These are phyloP conservation scores for Bassia scoparia DNA, from an alignment of 148 eudicot genomes.

Conservation along the genomic window DNA sequence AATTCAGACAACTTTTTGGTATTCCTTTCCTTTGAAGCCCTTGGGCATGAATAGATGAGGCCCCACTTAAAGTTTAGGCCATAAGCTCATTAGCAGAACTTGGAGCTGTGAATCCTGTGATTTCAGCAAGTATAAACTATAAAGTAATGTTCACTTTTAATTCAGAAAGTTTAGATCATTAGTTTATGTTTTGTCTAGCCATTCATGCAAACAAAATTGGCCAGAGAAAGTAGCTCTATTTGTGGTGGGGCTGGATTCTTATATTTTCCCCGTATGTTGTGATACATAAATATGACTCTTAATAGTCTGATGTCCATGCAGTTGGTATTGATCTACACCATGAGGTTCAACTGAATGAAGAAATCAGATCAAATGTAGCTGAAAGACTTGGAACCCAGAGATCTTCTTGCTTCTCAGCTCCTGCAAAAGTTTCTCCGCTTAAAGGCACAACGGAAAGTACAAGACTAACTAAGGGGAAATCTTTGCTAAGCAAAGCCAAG, in stretches of 20 bases:
- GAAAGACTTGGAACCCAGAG: constrained; percentile 37
- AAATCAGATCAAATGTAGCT: constrained; percentile 30
- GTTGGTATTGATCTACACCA: constrained; percentile 89
- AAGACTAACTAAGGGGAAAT: constrained; percentile 32
- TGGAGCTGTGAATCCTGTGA: too few relatives aligned
- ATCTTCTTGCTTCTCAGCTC: constrained; percentile 31
- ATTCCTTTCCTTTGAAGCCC: not conserved
- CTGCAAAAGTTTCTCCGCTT: constrained; percentile 35
- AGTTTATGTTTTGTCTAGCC: not conserved
- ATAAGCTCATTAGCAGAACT: too few relatives aligned
- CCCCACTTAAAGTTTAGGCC: not conserved
- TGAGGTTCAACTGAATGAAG: constrained; percentile 40
- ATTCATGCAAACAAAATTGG: not conserved
- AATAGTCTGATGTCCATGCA: constrained; percentile 40
- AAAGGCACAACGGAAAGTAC: constrained; percentile 40
- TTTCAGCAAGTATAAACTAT: not conserved
- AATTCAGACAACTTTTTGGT: not conserved
- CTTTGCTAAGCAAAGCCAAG: constrained; percentile 29
- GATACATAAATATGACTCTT: not conserved
- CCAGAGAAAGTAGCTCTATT: not conserved
- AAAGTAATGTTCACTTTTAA: too few relatives aligned
- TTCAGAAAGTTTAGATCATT: too few relatives aligned
- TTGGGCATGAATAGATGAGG: not conserved
- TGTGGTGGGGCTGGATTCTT: not conserved
- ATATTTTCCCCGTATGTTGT: not conserved